These are phyloP conservation scores for Phytophthora idaei DNA, from an alignment of 352 stramenopile species.

Conservation along the genomic window DNA sequence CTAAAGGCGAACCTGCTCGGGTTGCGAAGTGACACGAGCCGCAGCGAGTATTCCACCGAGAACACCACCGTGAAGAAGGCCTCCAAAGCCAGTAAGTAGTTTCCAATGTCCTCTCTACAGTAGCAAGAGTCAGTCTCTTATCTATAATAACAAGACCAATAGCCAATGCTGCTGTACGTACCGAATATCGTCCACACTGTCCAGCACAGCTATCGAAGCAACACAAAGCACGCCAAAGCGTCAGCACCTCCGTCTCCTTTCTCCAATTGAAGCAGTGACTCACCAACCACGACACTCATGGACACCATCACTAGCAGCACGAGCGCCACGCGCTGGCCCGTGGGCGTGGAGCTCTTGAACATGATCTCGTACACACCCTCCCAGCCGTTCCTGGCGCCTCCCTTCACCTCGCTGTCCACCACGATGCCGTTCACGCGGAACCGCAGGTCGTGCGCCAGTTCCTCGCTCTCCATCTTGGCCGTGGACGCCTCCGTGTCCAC, in stretches of 20 bases:
- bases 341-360: conserved; percentile 65
- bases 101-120: conserved; percentile 65
- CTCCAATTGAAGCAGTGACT: conserved; percentile 20
- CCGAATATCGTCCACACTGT: conserved; percentile 72
- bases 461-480: conserved; percentile 23
- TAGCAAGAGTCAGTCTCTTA: not conserved
- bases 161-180: conserved; percentile 37
- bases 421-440: conserved; percentile 82
- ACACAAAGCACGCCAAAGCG: conserved; percentile 9
- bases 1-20: conserved; percentile 69
- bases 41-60: conserved; percentile 79
- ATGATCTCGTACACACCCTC: conserved; percentile 73
- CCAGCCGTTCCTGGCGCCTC: conserved; percentile 55
- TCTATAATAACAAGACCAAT: not conserved
- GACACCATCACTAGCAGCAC: conserved; percentile 76
- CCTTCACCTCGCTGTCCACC: conserved; percentile 71
- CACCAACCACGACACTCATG: conserved; percentile 70
- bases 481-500: conserved; percentile 35
- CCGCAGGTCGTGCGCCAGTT: conserved; percentile 44
- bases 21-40: conserved; percentile 68
- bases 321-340: conserved; percentile 60
- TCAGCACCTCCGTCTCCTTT: not conserved
- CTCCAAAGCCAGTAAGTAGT: conserved; percentile 75
- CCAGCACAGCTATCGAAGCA: conserved; percentile 62
- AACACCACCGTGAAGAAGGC: conserved; percentile 88